A percentile compares a stretch with the other conserved stretches of the same genome.
Conservation (phyloP, 192 early-diverging fungal species). For the Podila epicladia region DNA sequence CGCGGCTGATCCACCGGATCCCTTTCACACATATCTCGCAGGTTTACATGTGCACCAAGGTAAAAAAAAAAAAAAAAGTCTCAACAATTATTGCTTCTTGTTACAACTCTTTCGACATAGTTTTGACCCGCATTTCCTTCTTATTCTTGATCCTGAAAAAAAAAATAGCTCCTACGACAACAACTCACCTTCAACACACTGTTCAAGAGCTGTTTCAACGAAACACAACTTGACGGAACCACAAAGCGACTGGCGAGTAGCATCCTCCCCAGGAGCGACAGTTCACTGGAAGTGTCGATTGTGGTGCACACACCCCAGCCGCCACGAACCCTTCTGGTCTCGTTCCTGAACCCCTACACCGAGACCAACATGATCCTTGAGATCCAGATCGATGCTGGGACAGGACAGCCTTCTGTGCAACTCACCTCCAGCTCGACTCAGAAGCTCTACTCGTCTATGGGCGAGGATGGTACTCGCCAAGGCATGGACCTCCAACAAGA, state of each 20-base stretch:
- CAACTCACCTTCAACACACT: conserved; percentile 57
- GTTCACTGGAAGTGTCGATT: conserved; percentile 13
- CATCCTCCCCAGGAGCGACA: conserved; percentile 1
- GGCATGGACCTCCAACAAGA: conserved; percentile 3
- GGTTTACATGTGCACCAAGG: conserved; percentile 45
- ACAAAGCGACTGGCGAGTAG: conserved; percentile 9
- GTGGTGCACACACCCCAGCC: conserved; percentile 39
- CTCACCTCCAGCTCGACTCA: not conserved
- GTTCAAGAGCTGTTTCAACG: conserved; percentile 60
- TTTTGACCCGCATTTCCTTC: not conserved
- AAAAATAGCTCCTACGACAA: conserved; percentile 52
- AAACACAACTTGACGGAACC: conserved; percentile 12
- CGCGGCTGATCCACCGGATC: conserved; percentile 34
- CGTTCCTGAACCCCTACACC: conserved; percentile 39
- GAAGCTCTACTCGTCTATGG: not conserved
- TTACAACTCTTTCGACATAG: not conserved
- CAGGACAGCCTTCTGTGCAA: conserved; percentile 16
- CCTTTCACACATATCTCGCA: conserved; percentile 41
- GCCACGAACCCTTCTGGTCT: conserved; percentile 22
- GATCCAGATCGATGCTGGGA: conserved; percentile 41
- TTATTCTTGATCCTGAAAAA: not conserved
- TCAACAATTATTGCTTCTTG: not conserved
- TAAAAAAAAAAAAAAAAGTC: not conserved
- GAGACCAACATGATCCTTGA: conserved; percentile 28
- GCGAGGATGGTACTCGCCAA: not conserved